Base-by-base conservation (phyloP, 495 filamentous ascomycete species). In the Aspergillus kassunensis region DNA sequence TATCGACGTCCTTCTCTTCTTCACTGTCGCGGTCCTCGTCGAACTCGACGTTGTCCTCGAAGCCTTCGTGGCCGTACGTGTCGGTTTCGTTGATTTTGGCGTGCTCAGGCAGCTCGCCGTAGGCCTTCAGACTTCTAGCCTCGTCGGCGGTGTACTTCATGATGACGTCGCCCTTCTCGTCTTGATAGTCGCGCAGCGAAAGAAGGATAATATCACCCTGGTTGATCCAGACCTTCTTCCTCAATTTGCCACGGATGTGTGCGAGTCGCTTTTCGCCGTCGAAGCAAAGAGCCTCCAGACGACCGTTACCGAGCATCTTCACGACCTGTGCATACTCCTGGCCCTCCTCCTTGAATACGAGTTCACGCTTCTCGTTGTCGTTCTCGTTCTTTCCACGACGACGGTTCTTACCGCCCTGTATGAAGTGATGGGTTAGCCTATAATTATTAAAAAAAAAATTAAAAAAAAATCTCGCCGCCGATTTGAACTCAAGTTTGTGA, bases 51-150 rank as follows among this genome's bases (percentile, higher is more conserved):
- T 79, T 80, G 62, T 80, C 78, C 58, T 80, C 78, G 64, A 78
- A 68, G 52, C 78, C 78, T 55, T 80, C 76, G 54, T 83, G 75
- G 44, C 81, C 84, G 69, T 90, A 96, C 57, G 90, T 95, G 72
- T 96, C 92, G 51, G 92, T 96, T 82, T 97, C 92, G 80, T 97
- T 97, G 81, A 97, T 97, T 87, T 97, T 97, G 66, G 95, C 93
- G 60, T 81, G 90, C 71, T 97, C 93, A 49, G 93, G 93, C 53
- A 98, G 80, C 75, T 98, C 93, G 65, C 95, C 93, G 65, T 96
- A 97, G 53, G 90, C 89, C 79, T 95, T 96, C 63, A 98, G 78
- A 57, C 81, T 86, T 68, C 95, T 83, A 56, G 95, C 93, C 81
- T 98, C 93, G 61, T 98, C 93, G 73, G 93, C 90, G 40, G 83